Evolutionary conservation across 1,284 basidiomycete species (phyloP), one percentile per base, ranked within the genome.

Genomic region (Dichomitus squalens): DNA sequence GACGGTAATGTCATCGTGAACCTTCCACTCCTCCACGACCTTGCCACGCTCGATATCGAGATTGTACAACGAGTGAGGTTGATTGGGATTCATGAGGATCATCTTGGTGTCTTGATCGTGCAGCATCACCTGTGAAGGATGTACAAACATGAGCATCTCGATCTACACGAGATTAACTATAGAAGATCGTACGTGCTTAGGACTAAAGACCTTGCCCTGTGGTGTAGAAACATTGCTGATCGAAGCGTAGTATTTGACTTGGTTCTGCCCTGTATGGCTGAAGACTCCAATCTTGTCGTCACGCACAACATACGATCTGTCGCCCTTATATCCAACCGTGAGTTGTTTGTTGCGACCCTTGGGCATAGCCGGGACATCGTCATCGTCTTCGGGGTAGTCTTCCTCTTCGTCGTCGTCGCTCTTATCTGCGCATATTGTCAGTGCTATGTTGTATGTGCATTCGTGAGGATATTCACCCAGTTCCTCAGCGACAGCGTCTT

Each of bases 251-350:
- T 95, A 97, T 71, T 92, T 91, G 70, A 98, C 85, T 66, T 87
- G 80, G 66, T 89, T 84, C 55, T 93, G 90, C 35, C 81, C 84
- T 7, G 86, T 83, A 72, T 95, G 92, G 63, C 85, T 88, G 78
- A 99, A 99, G n/a, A 98, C 95, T 18, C 97, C 97, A 62, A 99
- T 98, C 74, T 92, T 95, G 75, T 92, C 91, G 36, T 96, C 96
- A 40, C 97, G 89, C 21, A 96, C 90, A 57, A 99, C 96, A 68
- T 96, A 98, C 11, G 96, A 96, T 36, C 95, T 83, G 69, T 98
- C 95, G 63, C 95, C 93, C 76, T 95, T 96, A 82, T 98, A 96
- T 5, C 97, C 97, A 43, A 99, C 90, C 2, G 93, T 93, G 33
- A 99, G 83, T 66, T 95, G 91, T 34, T 93, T 92, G 74, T 99